A percentile compares a stretch with the other conserved stretches of the same genome.
Evolutionary conservation across 495 filamentous ascomycete genomes (phyloP).

Genomic region (Neurospora pannonica): DNA sequence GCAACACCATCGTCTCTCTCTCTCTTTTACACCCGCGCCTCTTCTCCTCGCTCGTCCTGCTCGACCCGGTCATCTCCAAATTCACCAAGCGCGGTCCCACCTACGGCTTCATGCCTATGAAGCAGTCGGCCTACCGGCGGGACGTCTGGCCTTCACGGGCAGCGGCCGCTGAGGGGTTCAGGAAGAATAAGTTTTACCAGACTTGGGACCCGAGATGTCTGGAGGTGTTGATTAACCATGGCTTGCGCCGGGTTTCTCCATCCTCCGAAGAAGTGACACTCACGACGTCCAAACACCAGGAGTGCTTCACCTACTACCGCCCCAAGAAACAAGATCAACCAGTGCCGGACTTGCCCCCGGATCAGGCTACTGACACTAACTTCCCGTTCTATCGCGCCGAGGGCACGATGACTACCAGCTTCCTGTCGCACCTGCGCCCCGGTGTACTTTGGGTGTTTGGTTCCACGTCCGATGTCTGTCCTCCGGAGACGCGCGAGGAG

Average conservation of each 20-base stretch:
- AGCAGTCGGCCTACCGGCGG: conserved; percentile 44
- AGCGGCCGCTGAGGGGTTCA: conserved; percentile 52
- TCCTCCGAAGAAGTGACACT: conserved; percentile 46
- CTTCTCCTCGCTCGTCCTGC: conserved; percentile 61
- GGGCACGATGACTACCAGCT: conserved; percentile 47
- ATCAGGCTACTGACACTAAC: background rate
- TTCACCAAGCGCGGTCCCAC: conserved; percentile 23
- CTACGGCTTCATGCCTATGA: conserved; percentile 20
- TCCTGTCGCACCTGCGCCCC: conserved; percentile 62
- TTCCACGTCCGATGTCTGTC: conserved; percentile 51
- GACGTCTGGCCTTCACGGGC: conserved; percentile 64
- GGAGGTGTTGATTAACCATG: conserved; percentile 53
- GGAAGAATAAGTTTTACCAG: conserved; percentile 54
- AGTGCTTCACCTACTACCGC: conserved; percentile 46
- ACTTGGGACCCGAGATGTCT: conserved; percentile 67
- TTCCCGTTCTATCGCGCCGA: conserved; percentile 74
- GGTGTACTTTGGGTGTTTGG: conserved; percentile 81
- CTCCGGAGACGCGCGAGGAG: conserved; percentile 36
- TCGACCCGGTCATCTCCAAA: conserved; percentile 61
- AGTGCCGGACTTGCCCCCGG: background rate
- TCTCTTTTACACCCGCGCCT: conserved; percentile 76
- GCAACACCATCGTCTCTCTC: conserved; percentile 50
- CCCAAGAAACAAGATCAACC: conserved; percentile 20
- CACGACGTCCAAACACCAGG: conserved; percentile 55
- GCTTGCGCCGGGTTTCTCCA: conserved; percentile 40